Evolutionary conservation across 768 basidiomycete genomes (phyloP).

Genomic region (Paxillus rubicundulus): DNA sequence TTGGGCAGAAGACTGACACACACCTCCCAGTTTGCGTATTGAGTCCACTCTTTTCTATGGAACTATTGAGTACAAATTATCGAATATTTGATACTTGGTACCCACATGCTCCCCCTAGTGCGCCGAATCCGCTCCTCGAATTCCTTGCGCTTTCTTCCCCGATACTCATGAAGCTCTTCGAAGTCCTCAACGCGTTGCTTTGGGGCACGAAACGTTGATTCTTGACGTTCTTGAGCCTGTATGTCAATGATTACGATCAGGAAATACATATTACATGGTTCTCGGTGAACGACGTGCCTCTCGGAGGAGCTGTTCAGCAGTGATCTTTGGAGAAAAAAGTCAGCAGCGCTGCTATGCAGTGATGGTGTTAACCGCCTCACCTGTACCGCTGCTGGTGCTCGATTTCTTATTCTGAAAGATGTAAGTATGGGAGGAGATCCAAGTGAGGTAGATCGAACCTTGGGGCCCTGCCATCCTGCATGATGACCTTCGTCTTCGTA

Average conservation of each 20-base stretch:
- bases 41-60: slow-evolving; percentile 78
- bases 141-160: slow-evolving; percentile 88
- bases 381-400: slow-evolving; percentile 92
- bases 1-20: slow-evolving; percentile 12
- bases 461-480: slow-evolving; percentile 83
- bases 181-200: slow-evolving; percentile 96
- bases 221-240: slow-evolving; percentile 96
- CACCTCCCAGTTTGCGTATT: slow-evolving; percentile 86
- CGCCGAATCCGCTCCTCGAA: slow-evolving; percentile 87
- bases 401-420: slow-evolving; percentile 79
- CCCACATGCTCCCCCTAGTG: slow-evolving; percentile 78
- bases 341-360: slow-evolving; percentile 6
- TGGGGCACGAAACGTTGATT: slow-evolving; percentile 86
- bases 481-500: slow-evolving; percentile 23
- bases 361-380: slow-evolving; percentile 40
- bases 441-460: slow-evolving; percentile 42
- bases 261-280: background rate
- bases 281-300: slow-evolving; percentile 52
- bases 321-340: slow-evolving; percentile 60
- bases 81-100: slow-evolving; percentile 3
- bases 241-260: slow-evolving; percentile 6
- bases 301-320: slow-evolving; percentile 94
- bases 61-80: slow-evolving; percentile 1
- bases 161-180: slow-evolving; percentile 87
- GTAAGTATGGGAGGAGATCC: background rate